Percentiles rank a stretch among this genome's conserved stretches.
These are phyloP conservation scores for Ogataea glucozyma DNA, from an alignment of 805 yeast genomes.

Conservation along the genomic window DNA sequence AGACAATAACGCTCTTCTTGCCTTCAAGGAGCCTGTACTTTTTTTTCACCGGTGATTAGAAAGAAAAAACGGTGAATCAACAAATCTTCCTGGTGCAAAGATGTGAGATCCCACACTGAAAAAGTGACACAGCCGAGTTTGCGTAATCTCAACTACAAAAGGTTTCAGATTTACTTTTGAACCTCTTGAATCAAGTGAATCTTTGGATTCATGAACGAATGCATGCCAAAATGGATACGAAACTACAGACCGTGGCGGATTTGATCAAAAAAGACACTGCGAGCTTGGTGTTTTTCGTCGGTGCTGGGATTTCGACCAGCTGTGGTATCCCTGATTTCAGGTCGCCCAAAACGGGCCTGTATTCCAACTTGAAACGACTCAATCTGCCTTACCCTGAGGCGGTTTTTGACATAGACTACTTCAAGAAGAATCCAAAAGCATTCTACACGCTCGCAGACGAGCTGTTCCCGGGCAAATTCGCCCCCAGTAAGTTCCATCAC, in stretches of 20 bases:
- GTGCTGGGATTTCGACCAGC: slow-evolving; percentile 93
- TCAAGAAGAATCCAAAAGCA: slow-evolving; percentile 73
- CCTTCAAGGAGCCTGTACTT: not conserved
- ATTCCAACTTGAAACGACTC: slow-evolving; percentile 72
- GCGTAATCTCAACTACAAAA: too few species aligned
- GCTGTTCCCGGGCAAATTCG: slow-evolving; percentile 82
- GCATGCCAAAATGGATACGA: slow-evolving; percentile 27
- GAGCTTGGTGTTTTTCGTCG: slow-evolving; percentile 68
- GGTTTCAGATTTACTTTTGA: not conserved
- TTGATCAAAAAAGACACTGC: slow-evolving; percentile 25
- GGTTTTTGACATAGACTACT: slow-evolving; percentile 86
- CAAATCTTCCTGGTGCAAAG: not conserved
- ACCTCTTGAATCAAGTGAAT: too few species aligned
- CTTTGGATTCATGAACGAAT: too few species aligned
- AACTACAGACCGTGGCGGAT: slow-evolving; percentile 26
- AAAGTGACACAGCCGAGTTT: too few species aligned
- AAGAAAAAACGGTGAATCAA: too few species aligned
- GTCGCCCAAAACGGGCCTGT: slow-evolving; percentile 86
- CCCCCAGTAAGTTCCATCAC: slow-evolving; percentile 81
- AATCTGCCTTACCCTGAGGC: slow-evolving; percentile 93
- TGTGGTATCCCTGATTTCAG: slow-evolving; percentile 97
- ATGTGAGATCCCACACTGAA: not conserved
- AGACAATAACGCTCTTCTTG: not conserved
- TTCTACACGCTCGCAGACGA: slow-evolving; percentile 84
- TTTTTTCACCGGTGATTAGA: not conserved